These are phyloP conservation scores for Lipomyces mesembrius DNA, from an alignment of 805 yeast species.

Conservation along the genomic window DNA sequence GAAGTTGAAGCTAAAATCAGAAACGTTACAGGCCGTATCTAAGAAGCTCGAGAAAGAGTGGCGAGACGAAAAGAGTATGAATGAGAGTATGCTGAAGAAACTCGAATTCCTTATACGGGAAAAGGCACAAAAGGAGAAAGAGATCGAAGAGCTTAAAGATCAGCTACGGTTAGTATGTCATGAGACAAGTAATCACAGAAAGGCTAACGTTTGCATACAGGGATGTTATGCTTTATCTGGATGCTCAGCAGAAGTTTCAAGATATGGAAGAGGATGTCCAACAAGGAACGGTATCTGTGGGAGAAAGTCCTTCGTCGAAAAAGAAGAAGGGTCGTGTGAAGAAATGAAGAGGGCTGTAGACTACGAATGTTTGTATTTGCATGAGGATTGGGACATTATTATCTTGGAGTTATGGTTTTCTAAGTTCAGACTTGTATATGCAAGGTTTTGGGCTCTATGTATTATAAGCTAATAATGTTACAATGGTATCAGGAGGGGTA, in stretches of 20 bases:
- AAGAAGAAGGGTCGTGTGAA: slow-evolving; percentile 17
- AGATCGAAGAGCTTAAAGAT: slow-evolving; percentile 45
- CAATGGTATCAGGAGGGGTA: not conserved
- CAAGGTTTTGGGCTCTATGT: not conserved
- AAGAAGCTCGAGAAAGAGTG: slow-evolving; percentile 47
- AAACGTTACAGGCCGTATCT: slow-evolving; percentile 38
- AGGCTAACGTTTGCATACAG: slow-evolving; percentile 50
- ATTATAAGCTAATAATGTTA: not conserved
- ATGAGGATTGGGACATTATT: not conserved
- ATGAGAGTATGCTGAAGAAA: slow-evolving; percentile 50
- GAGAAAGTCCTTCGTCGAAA: slow-evolving; percentile 22
- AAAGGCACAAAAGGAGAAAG: slow-evolving; percentile 36
- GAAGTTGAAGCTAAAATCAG: slow-evolving; percentile 29
- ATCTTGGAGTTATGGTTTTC: not conserved
- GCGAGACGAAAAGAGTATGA: slow-evolving; percentile 55
- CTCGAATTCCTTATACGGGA: slow-evolving; percentile 47
- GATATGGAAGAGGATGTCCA: slow-evolving; percentile 72
- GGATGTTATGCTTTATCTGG: slow-evolving; percentile 81
- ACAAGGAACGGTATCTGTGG: slow-evolving; percentile 67
- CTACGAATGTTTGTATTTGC: not conserved
- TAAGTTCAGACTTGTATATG: not conserved
- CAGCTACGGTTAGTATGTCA: slow-evolving; percentile 38
- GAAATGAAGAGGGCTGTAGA: not conserved
- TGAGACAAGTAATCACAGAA: not conserved
- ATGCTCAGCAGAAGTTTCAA: slow-evolving; percentile 71